Conservation (phyloP, 2,329 filamentous ascomycete genomes). For the Emergomyces orientalis region DNA sequence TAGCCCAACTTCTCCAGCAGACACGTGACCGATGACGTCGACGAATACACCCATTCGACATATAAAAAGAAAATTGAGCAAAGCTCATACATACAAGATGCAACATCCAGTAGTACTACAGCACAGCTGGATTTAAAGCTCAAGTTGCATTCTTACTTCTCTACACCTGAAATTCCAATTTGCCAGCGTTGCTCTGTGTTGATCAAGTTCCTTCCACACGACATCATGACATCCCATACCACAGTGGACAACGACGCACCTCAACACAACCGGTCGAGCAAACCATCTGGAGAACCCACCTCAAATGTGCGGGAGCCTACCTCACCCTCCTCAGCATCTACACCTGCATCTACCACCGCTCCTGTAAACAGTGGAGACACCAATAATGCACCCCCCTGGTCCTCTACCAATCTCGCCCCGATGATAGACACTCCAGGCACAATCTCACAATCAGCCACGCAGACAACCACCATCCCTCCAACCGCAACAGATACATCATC, state of each 20-base stretch:
- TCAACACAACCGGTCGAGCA: not conserved
- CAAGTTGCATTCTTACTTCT: not conserved
- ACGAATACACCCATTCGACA: too few species aligned
- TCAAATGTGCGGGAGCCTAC: not conserved
- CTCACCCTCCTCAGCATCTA: not conserved
- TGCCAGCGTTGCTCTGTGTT: not conserved
- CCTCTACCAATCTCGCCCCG: not conserved
- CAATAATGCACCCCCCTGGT: not conserved
- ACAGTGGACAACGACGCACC: not conserved
- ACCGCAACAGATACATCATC: slow-evolving; percentile 18
- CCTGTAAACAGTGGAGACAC: not conserved
- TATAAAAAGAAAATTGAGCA: too few species aligned
- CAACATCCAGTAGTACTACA: not conserved
- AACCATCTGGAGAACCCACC: not conserved
- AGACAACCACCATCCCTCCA: not conserved
- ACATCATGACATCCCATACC: not conserved
- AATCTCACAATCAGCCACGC: not conserved
- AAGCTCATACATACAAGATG: too few species aligned
- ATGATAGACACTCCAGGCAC: not conserved
- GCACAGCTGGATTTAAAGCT: too few species aligned
- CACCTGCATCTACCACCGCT: not conserved
- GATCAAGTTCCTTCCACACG: too few species aligned
- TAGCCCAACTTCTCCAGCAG: not conserved
- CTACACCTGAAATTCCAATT: not conserved
- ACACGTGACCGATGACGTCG: slow-evolving; percentile 1